A percentile compares a stretch with the other conserved stretches of the same genome.
These are phyloP conservation scores for Gossypium rotundifolium DNA, from an alignment of 345 rosid species.

Conservation along the genomic window DNA sequence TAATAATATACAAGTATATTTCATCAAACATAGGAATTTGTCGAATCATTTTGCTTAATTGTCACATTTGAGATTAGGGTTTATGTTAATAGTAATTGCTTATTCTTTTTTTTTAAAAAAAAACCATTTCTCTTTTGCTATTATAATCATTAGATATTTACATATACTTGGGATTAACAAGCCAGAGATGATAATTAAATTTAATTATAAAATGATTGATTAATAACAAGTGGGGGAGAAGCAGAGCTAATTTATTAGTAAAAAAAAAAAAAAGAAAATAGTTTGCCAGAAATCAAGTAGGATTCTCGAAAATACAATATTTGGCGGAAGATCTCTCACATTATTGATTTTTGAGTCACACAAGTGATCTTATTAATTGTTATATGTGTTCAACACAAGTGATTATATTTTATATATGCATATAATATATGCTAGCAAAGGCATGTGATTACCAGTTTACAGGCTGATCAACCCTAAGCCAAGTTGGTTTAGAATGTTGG, in stretches of 20 bases:
- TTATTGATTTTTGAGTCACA: neutral
- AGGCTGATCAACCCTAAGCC: neutral
- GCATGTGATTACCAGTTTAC: neutral
- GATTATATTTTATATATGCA: neutral
- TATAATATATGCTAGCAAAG: neutral
- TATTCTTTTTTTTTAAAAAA: no score
- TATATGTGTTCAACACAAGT: neutral
- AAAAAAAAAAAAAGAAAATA: neutral
- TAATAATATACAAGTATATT: neutral
- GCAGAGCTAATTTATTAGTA: neutral
- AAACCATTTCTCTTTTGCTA: no score
- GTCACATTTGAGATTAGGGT: neutral
- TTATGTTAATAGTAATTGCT: no score
- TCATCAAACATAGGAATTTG: neutral
- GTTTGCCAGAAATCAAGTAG: neutral
- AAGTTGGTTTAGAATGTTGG: conserved; percentile 6
- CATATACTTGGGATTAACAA: no score
- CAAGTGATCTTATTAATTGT: neutral
- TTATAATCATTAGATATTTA: no score
- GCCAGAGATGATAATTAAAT: no score
- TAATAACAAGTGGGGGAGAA: neutral
- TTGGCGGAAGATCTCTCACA: neutral
- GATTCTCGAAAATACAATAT: neutral
- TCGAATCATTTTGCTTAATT: neutral
- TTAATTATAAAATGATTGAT: neutral